Evolutionary conservation across 1,284 basidiomycete species (phyloP), one percentile per base, ranked within the genome.

Genomic region (Ceratobasidium sp.): DNA sequence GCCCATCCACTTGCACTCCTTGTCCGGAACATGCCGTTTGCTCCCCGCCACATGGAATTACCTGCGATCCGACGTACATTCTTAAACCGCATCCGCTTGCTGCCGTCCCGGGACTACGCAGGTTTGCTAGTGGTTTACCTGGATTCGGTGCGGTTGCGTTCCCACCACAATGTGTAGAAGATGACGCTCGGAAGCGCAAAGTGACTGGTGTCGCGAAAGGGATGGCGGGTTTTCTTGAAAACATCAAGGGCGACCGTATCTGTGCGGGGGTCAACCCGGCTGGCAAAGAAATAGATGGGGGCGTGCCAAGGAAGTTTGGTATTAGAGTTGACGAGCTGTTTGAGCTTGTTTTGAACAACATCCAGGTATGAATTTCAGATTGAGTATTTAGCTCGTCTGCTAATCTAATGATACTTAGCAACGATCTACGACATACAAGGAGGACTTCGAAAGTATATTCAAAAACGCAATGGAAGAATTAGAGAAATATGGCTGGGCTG

Each of bases 21-120:
- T 98, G 96, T 82, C 97, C 97, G 13, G 86, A 89, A 64, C 93
- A 96, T 83, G 97, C 91, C 2, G 85, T 85, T 23, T 98, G 96
- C 84, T 86, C 85, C 15, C 90, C 89, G 6, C 39, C 83, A 89
- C 78, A 87, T 87, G 65, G 85, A 15, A 74, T 93, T 63, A 86
- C 86, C 1, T 98, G 96, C 84, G 90, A 91, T 65, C 88, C 86
- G 39, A 93, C 94, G 35, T 95, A 92, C 82, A 85, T 97, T 79
- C 86, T 94, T 51, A 88, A 87, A 69, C 87, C 90, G 20, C 89
- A 92, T 81, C 86, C 89, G 20, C 81, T 93, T 35, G 76, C 77
- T 33, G 47, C 65, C 15, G 82, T 92, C 13, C 87, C 89, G 42
- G 87, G 88, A 79, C 82, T 66, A 68, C 86, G 86, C 37, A 80